Conservation (phyloP, 1,284 basidiomycete species). For the Veloporphyrellus conicus region DNA sequence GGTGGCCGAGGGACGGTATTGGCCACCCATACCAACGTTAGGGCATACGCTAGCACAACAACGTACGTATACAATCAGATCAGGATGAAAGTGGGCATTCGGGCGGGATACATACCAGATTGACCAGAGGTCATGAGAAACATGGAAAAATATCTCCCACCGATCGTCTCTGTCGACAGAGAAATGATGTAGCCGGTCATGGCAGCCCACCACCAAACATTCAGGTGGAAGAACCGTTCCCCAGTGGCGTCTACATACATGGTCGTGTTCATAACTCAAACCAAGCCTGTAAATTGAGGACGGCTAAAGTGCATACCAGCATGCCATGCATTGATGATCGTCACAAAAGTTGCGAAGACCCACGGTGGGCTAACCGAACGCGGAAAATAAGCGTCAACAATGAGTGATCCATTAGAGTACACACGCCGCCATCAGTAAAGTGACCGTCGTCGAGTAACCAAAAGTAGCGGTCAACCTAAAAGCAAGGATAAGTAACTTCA, state of each 20-base stretch:
- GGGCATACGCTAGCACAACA: constrained; percentile 45
- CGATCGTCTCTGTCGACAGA: constrained; percentile 50
- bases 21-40: constrained; percentile 61
- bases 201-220: constrained; percentile 54
- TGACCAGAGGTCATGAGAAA: constrained; percentile 64
- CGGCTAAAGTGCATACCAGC: constrained; percentile 43
- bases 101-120: constrained; percentile 38
- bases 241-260: constrained; percentile 48
- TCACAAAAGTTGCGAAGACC: constrained; percentile 53
- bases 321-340: constrained; percentile 61
- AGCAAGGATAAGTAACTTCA: background rate
- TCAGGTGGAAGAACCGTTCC: constrained; percentile 66
- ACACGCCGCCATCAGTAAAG: constrained; percentile 61
- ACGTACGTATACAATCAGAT: background rate
- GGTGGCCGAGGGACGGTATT: constrained; percentile 64
- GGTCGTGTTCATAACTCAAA: background rate
- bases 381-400: background rate
- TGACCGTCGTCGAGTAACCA: constrained; percentile 58
- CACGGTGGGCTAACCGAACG: constrained; percentile 53
- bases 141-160: constrained; percentile 58
- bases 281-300: background rate
- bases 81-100: background rate
- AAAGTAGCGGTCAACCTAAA: constrained; percentile 58
- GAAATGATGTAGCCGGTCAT: constrained; percentile 64
- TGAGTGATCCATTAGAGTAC: constrained; percentile 23